Base-by-base conservation (phyloP, 2,329 filamentous ascomycete genomes). In the Juglanconis oblonga region DNA sequence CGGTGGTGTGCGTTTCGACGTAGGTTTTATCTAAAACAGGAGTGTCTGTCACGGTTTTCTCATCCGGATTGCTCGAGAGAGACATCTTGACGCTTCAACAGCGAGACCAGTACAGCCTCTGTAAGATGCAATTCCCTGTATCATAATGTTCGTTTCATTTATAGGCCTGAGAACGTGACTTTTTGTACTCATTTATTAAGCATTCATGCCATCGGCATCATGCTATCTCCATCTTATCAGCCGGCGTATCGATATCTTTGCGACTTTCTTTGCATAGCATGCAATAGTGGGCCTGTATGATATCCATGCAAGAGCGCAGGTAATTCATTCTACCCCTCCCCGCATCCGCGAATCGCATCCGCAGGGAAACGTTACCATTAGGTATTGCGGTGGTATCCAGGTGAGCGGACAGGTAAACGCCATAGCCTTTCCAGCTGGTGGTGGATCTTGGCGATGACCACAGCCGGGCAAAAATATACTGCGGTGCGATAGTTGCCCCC, bases 241-340 rank as follows among this genome's bases (percentile, higher is more conserved):
- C 47, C 24, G 24, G 24, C 24, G 24, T 24, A 24, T 24, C 24
- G 24, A 24, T 24, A 24, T 24, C 24, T 24, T 24, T 24, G 24
- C 24, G 24, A 13, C 11, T 49, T 8, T 32, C 47, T 5, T 17
- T 38, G 17, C 13, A 24, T 38, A 45, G 31, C 42, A 54, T 54
- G 38, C 52, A 11, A 47, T 54, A 54, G 52, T 54, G 52, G 52
- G 40, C 31, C 52, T 33, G 13, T n/a, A 45, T 35, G 52, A 54
- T 52, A 14, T 53, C 51, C 24, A 52, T 32, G 33, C 35, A 70
- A 47, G 44, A 29, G 44, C 3, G 17, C 14, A 8, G n/a, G n/a
- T 14, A 10, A 3, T 47, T 24, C 17, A 8, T 17, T 42, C 10
- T 42, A 42, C 10, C 38, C 38, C 38, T 42, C 10, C 10, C 10